Evolutionary conservation across 306 rosid genomes (phyloP).

Genomic region (Citrullus mucosospermus): DNA sequence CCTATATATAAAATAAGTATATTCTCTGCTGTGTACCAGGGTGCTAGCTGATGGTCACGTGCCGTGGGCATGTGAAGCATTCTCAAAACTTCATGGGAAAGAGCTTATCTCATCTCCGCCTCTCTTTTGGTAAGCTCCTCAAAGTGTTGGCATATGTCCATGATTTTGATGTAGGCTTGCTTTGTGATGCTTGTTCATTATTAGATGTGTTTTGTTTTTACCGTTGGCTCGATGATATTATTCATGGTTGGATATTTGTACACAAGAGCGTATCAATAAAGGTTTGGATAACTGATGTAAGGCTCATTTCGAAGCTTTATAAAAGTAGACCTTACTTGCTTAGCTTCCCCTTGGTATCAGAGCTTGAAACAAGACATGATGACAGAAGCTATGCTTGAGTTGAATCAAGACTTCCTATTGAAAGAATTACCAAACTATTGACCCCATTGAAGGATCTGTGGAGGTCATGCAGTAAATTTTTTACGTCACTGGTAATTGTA

Average conservation of each 20-base stretch:
- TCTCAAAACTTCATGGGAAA: slow-evolving; percentile 69
- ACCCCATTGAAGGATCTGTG: not conserved
- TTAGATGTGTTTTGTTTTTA: not conserved
- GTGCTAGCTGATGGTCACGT: slow-evolving; percentile 97
- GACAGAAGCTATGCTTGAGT: not conserved
- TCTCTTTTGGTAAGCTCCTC: slow-evolving; percentile 56
- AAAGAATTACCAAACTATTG: not conserved
- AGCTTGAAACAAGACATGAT: not conserved
- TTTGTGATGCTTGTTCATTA: not conserved
- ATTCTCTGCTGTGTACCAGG: slow-evolving; percentile 28
- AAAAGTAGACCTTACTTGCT: not conserved
- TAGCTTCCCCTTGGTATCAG: too few relatives aligned
- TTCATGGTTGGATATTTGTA: not conserved
- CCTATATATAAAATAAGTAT: too few relatives aligned
- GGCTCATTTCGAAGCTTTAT: not conserved
- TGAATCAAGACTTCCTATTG: not conserved
- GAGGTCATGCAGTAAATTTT: not conserved
- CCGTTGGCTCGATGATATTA: not conserved
- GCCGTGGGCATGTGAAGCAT: slow-evolving; percentile 98
- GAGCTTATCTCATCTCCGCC: slow-evolving; percentile 54
- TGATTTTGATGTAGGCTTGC: not conserved
- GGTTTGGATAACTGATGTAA: not conserved
- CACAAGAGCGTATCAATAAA: not conserved
- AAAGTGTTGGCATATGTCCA: not conserved
- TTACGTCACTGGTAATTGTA: not conserved